Evolutionary conservation across 768 basidiomycete genomes (phyloP).

Genomic region (Gyrodon lividus): DNA sequence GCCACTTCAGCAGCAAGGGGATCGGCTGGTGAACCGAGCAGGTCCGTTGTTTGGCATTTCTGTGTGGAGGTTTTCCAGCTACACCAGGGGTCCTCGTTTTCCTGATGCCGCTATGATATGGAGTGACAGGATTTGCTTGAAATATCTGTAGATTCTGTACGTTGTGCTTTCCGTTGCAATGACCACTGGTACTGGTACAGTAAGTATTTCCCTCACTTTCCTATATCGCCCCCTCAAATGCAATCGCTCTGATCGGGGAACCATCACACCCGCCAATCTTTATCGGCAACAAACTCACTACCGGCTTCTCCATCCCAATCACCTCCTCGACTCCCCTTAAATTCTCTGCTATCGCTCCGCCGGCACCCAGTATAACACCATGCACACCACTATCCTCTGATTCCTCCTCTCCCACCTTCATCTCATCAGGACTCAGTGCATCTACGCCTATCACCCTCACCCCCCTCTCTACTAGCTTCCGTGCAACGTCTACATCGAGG

Average conservation of each 20-base stretch:
- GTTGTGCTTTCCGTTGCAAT: too few species aligned
- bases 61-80: too few species aligned
- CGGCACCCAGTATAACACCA: slow-evolving; percentile 54
- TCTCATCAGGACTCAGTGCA: slow-evolving; percentile 63
- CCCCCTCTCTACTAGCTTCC: slow-evolving; percentile 46
- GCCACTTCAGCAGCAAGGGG: too few species aligned
- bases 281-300: slow-evolving; percentile 57
- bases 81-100: too few species aligned
- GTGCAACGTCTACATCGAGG: slow-evolving; percentile 51
- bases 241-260: slow-evolving; percentile 65
- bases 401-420: slow-evolving; percentile 6
- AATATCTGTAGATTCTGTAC: too few species aligned
- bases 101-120: too few species aligned
- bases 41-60: too few species aligned
- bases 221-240: slow-evolving; percentile 25
- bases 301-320: slow-evolving; percentile 31
- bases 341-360: slow-evolving; percentile 69
- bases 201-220: slow-evolving; percentile 2
- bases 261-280: slow-evolving; percentile 60
- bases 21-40: too few species aligned
- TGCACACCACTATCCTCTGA: slow-evolving; percentile 48
- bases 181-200: background rate
- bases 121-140: too few species aligned
- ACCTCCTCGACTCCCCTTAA: slow-evolving; percentile 53
- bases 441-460: slow-evolving; percentile 60